Evolutionary conservation across 1,284 basidiomycete genomes (phyloP).

Genomic region (Coriolopsis trogii): DNA sequence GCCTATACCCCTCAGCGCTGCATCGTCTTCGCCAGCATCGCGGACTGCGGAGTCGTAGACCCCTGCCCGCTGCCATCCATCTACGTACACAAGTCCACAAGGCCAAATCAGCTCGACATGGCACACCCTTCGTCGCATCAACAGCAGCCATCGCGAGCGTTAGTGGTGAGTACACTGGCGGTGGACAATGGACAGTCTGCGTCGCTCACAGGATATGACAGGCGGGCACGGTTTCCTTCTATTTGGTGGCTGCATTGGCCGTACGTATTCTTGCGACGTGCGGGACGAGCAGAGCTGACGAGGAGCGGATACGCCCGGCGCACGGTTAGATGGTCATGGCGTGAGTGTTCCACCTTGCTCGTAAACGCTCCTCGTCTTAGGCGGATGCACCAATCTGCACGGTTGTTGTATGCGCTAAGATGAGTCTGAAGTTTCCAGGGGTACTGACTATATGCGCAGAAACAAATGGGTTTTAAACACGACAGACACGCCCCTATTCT

Average conservation of each 20-base stretch:
- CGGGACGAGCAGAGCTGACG: constrained; percentile 22
- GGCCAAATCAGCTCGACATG: constrained; percentile 2
- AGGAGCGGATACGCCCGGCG: background rate
- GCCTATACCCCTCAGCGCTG: too few species aligned
- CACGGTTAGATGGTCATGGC: constrained; percentile 75
- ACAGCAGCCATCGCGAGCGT: constrained; percentile 24
- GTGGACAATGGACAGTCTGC: background rate
- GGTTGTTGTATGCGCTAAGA: background rate
- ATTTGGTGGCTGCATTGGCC: constrained; percentile 79
- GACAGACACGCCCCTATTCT: constrained; percentile 78
- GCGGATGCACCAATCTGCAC: too few species aligned
- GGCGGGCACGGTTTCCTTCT: constrained; percentile 74
- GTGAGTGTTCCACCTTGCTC: constrained; percentile 37
- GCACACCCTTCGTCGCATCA: constrained; percentile 18
- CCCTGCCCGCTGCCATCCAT: background rate
- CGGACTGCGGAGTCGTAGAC: background rate
- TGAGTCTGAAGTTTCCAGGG: background rate
- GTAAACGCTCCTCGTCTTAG: constrained; percentile 20
- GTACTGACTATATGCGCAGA: constrained; percentile 37
- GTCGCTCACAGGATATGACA: constrained; percentile 28
- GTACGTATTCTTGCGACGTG: constrained; percentile 49
- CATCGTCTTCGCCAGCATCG: background rate
- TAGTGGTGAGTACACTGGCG: constrained; percentile 22
- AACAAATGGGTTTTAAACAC: constrained; percentile 82
- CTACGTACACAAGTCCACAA: background rate